phyloP scores from a whole-genome alignment of 2,329 filamentous ascomycete genomes.

The Fusarium brachygibbosum region DNA sequence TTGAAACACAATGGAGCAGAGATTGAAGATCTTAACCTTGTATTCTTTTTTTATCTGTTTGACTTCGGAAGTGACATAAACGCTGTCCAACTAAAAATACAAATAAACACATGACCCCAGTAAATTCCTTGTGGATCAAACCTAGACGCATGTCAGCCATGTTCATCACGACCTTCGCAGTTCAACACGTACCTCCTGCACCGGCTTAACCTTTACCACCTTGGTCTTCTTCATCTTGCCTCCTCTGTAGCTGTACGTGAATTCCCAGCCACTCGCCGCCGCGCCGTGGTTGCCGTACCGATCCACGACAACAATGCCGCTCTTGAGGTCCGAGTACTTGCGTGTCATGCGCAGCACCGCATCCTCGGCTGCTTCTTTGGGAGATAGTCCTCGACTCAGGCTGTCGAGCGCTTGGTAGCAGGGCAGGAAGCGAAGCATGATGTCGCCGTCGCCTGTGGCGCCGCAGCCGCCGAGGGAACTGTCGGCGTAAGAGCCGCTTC shows the following conservation, averaged over 20 bases:
- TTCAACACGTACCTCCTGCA: slow-evolving; percentile 29
- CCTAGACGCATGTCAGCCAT: slow-evolving; percentile 13
- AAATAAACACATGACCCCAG: not conserved
- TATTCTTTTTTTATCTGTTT: not conserved
- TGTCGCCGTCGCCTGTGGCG: slow-evolving; percentile 68
- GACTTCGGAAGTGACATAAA: not conserved
- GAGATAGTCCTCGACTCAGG: slow-evolving; percentile 62
- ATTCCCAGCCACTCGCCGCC: slow-evolving; percentile 67
- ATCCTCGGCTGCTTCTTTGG: slow-evolving; percentile 64
- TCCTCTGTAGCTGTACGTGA: slow-evolving; percentile 66
- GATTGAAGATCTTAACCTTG: not conserved
- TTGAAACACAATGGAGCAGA: too few species aligned
- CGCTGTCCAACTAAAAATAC: not conserved
- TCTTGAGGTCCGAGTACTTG: slow-evolving; percentile 61
- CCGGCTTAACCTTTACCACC: slow-evolving; percentile 59
- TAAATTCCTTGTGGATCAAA: not conserved
- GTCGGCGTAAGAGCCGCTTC: slow-evolving; percentile 69
- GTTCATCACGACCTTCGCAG: slow-evolving; percentile 9
- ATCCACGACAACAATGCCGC: slow-evolving; percentile 66
- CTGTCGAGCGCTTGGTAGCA: slow-evolving; percentile 71
- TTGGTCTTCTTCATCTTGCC: slow-evolving; percentile 61
- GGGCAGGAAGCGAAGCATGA: slow-evolving; percentile 70
- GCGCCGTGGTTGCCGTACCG: slow-evolving; percentile 63
- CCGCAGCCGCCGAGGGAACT: slow-evolving; percentile 67
- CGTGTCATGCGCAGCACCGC: slow-evolving; percentile 63